Base-by-base conservation (phyloP, 2,329 filamentous ascomycete species). In the Fusarium sublunatum region DNA sequence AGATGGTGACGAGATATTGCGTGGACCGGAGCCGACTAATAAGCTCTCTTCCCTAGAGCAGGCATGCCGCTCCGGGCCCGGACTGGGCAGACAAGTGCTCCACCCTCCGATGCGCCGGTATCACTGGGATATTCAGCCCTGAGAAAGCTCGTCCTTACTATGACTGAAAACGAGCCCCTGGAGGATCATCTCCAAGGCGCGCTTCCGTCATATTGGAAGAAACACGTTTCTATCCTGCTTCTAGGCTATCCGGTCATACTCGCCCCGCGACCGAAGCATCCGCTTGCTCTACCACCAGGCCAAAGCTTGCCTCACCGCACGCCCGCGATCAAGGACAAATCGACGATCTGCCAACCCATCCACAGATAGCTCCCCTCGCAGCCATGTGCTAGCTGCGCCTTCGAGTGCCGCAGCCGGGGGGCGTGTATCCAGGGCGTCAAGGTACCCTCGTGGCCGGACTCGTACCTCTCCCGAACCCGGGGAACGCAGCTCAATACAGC, bases 21-120 rank as follows among this genome's bases (percentile, higher is more conserved):
- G 52, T 64, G 62, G 54, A 50, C 35, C 22, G 51, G 51, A 61
- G 52, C 39, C 53, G 52, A 67, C 67, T 69, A 70, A 69, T 70
- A 46, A 64, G 60, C 46, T 64, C 24, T 58, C 60, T 51, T 28
- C 29, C 43, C 43, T 50, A 56, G 51, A 49, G 61, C 68, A 70
- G 67, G 64, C 64, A 56, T 64, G n/a, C 47, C 61, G 47, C 66
- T 53, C 68, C 61, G 56, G 61, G 55, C 43, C 68, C 58, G 65
- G 65, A 70, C 63, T 69, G 65, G 60, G 63, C 40, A 40, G 53
- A 45, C 43, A 40, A 28, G 5, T 34, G 35, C 52, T 63, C 67
- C 63, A 53, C 55, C 42, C 44, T 44, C n/a, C 26, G 40, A 43
- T 53, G 46, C 55, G 57, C 46, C 43, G 40, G 43, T 47, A 34